Evolutionary conservation across 129 eudicot species (phyloP), one percentile per base, ranked within the genome.

Genomic region (Helianthus tuberosus): DNA sequence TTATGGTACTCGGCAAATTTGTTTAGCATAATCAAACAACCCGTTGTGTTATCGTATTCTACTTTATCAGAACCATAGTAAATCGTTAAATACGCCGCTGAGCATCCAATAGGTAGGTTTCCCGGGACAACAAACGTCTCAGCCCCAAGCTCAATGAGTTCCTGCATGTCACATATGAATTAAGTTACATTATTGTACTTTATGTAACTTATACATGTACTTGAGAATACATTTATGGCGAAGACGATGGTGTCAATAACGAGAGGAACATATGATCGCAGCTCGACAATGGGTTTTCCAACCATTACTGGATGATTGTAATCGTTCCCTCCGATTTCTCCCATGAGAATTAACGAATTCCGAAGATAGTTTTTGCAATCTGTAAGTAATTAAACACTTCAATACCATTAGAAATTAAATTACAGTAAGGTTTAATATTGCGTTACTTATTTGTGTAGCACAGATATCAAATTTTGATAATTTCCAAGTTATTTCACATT

Each of bases 321-420:
- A 53, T 91, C 97, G 52, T 91, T 91, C 52, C 94, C 95, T 58
- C 97, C 97, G 5, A 91, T 91, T 58, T 88, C 95, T 53, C 97
- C 97, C 84, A 88, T 69, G 10, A 91, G 72, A 47, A 91, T 43
- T 60, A 91, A 65, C 7, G 90, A 78, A 5, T 49, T 84, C 23
- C 50, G 15, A 16, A 88, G 79, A 15, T 75, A 70, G 9, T 55
- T 38, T 17, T 55, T 75, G 66, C 89, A 69, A 35, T 85, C 96
- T 87, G 85, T 58, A 38, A 58, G 4, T 43, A 43, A n/a, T n/a
- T n/a, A n/a, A 43, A 9, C 47, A 9, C 10, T 8, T 43, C 8
- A 43, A 43, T 43, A 9, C 10, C 47, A 43, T 43, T 43, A 43
- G 47, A 43, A 43, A 43, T 6, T 8, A 3, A 54, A 39, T 3